Base-by-base conservation (phyloP, 1,284 basidiomycete genomes). In the Afroboletus lepidellus region DNA sequence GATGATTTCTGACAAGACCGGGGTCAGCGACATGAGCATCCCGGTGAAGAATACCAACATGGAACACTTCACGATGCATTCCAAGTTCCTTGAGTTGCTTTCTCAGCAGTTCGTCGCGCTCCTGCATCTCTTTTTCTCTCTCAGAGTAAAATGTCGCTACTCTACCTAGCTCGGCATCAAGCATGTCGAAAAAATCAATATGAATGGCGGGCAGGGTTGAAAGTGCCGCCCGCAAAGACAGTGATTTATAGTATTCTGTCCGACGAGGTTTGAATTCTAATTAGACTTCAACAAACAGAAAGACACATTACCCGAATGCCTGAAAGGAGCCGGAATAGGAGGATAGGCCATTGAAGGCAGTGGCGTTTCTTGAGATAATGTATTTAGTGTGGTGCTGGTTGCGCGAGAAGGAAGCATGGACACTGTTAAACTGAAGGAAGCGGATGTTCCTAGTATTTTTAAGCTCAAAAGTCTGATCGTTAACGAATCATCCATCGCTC, bases 111-210 rank as follows among this genome's bases (percentile, higher is more conserved):
- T 63, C 67, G 51, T 81, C 78, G 52, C 75, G 77, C 23, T 70
- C 71, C 23, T 72, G 70, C 70, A 87, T 84, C 58, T 93, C 90
- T 21, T 77, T 72, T 67, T 92, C 91, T 21, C 87, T 79, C 23
- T 80, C 81, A 5, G 79, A 64, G 65, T 92, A 98, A 69, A 98
- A 98, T 3, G 74, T 72, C 63, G 94, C 88, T 24, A 94, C 82
- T 73, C 96, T 92, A 50, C 86, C 82, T 0, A 95, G 72, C 64
- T 96, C 84, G 0, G 66, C 65, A 59, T 94, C 87, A 2, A 96
- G 77, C 37, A 81, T 76, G 8, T 83, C 77, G 58, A 96, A 90
- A 71, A 94, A 95, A 5, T 76, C 75, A 41, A 73, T 68, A 61
- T 94, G 86, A 32, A 80, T 74, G 0, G 83, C 77, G 7, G 79